These are phyloP conservation scores for Syzygium grande DNA, from an alignment of 345 rosid species.

Conservation along the genomic window DNA sequence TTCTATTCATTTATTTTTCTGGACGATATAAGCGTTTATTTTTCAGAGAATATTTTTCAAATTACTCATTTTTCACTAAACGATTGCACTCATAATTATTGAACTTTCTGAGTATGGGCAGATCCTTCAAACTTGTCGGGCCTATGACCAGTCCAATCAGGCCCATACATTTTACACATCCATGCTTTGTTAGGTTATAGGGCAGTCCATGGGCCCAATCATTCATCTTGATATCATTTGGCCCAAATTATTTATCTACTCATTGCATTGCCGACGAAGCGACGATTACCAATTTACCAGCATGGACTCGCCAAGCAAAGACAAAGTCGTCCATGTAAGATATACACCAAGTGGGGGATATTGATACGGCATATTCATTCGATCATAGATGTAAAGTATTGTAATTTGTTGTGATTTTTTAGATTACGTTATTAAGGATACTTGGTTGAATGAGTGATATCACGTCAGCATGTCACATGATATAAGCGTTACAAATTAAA, in stretches of 20 bases:
- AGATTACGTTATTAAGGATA: not conserved
- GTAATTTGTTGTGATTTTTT: not conserved
- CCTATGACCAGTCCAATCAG: not conserved
- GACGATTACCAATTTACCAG: not conserved
- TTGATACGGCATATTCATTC: not conserved
- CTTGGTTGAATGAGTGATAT: not conserved
- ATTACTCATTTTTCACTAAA: no score
- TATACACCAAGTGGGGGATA: not conserved
- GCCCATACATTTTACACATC: not conserved
- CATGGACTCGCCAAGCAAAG: not conserved
- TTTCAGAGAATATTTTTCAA: no score
- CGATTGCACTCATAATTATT: not conserved
- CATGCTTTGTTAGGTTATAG: not conserved
- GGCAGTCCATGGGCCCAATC: not conserved
- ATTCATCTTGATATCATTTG: not conserved
- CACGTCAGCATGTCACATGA: not conserved
- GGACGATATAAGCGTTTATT: no score
- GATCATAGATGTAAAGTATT: not conserved
- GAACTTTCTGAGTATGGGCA: not conserved
- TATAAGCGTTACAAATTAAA: not conserved
- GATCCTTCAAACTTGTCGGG: not conserved
- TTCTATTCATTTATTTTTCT: no score
- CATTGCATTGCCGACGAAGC: not conserved
- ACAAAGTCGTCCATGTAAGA: not conserved
- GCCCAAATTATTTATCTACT: not conserved